Percentiles rank a stretch among this genome's conserved stretches.
Conservation (phyloP, 345 rosid species). For the Ceriops decandra region DNA sequence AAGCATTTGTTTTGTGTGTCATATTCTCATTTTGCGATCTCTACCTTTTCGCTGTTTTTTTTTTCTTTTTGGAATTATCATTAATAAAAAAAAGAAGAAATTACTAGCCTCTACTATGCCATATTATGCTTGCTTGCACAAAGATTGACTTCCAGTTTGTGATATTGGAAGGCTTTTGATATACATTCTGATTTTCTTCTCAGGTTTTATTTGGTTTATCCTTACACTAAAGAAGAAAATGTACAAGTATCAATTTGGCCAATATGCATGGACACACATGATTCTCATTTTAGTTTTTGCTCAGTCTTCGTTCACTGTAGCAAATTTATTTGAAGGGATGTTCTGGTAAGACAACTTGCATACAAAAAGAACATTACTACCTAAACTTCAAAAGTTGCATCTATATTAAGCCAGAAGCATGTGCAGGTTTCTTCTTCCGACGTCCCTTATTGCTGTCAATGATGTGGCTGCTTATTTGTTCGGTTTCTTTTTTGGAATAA, state of each 20-base stretch:
- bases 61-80: background rate
- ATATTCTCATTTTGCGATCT: too few species aligned
- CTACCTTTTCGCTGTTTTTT: too few species aligned
- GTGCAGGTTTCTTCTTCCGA: slow-evolving; percentile 94
- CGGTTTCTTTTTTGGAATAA: slow-evolving; percentile 97
- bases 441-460: slow-evolving; percentile 78
- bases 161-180: background rate
- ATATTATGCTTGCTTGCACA: too few species aligned
- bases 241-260: slow-evolving; percentile 99
- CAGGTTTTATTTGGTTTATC: slow-evolving; percentile 98
- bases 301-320: slow-evolving; percentile 90
- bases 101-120: background rate
- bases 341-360: slow-evolving; percentile 57
- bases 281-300: slow-evolving; percentile 84
- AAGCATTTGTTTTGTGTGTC: background rate
- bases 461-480: slow-evolving; percentile 79
- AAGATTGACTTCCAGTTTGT: background rate
- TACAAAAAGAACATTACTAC: background rate
- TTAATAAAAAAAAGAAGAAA: too few species aligned
- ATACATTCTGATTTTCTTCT: background rate
- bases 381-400: background rate
- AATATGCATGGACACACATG: slow-evolving; percentile 99
- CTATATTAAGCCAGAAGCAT: background rate
- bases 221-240: slow-evolving; percentile 86
- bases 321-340: slow-evolving; percentile 95